Evolutionary conservation across 1,284 basidiomycete species (phyloP).

Genomic region (Tilletiopsis washingtonensis): DNA sequence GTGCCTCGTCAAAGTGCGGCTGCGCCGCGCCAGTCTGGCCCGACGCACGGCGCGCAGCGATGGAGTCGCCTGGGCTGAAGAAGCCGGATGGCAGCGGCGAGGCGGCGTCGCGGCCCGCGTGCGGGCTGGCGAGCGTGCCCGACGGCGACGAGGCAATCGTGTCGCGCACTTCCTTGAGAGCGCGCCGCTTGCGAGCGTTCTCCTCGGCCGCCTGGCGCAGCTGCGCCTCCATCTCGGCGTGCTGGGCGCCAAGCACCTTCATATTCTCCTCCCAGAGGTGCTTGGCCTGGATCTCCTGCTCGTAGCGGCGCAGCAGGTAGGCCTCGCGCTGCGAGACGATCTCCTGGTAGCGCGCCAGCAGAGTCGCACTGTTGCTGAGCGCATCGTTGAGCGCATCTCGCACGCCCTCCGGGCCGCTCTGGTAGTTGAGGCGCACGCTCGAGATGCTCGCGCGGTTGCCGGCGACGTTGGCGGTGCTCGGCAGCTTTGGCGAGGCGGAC

Average conservation of each 20-base stretch:
- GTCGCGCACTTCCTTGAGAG: conserved; percentile 31
- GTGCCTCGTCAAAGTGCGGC: background rate
- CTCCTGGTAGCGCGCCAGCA: conserved; percentile 62
- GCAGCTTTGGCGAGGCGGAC: conserved; percentile 8
- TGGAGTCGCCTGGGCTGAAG: background rate
- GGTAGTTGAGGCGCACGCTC: background rate
- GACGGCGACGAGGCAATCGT: conserved; percentile 47
- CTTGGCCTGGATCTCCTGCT: conserved; percentile 61
- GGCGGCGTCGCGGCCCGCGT: background rate
- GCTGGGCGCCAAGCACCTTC: conserved; percentile 73
- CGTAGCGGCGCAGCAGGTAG: conserved; percentile 59
- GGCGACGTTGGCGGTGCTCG: background rate
- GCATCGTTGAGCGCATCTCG: conserved; percentile 59
- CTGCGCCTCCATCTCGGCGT: conserved; percentile 67
- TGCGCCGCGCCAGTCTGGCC: background rate
- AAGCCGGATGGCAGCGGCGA: background rate
- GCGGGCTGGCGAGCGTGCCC: conserved; percentile 4
- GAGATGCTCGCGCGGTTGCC: background rate
- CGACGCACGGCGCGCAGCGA: background rate
- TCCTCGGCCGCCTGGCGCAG: conserved; percentile 55
- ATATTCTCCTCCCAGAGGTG: conserved; percentile 86
- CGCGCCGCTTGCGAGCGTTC: conserved; percentile 51
- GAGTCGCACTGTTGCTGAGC: conserved; percentile 56
- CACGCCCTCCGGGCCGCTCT: background rate
- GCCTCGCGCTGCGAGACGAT: conserved; percentile 75